Evolutionary conservation across 345 rosid species (phyloP), one percentile per base, ranked within the genome.

Genomic region (Adansonia digitata): DNA sequence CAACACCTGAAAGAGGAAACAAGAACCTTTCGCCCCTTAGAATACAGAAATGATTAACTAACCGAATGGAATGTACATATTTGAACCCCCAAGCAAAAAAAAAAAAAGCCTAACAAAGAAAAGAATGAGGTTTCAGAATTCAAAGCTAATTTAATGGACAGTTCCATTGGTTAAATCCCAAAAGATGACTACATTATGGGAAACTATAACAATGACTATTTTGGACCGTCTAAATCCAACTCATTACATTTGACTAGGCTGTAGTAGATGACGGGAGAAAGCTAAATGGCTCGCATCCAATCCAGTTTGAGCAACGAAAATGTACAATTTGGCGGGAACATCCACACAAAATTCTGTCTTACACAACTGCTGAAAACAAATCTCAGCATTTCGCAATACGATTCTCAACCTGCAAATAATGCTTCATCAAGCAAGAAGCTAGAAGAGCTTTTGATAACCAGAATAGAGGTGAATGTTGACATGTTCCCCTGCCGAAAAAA

Each of bases 1-100:
- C 84, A 81, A 74, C 29, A 81, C 84, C 78, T 81, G 75, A 68
- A 60, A 64, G 27, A 37, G 39, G 65, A 65, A 75, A 39, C 77
- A 75, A 74, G 18, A 18, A 59, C 55, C 76, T 31, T 60, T 60
- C 75, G 69, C 46, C 46, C 34, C 69, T 34, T 43, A 73, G 55
- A 73, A 42, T 40, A 59, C 75, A 73, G 75, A 27, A 40, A 57
- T 42, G 43, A 45, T 34, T 34, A 51, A 70, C 37, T 26, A 14
- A 24, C 48, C 5, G 12, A 43, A 67, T 24, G 53, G 35, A 26
- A 67, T 26, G 52, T 7, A 65, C 43, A 9, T 5, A 57, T 57
- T n/a, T 63, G 43, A 62, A 34, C 45, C 22, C 24, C 22, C 45
- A 43, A 34, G 0, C 43, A n/a, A n/a, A 22, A 15, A 60, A 29